phyloP scores from a whole-genome alignment of 1,284 basidiomycete genomes.

The Rhodotorula sp. region DNA sequence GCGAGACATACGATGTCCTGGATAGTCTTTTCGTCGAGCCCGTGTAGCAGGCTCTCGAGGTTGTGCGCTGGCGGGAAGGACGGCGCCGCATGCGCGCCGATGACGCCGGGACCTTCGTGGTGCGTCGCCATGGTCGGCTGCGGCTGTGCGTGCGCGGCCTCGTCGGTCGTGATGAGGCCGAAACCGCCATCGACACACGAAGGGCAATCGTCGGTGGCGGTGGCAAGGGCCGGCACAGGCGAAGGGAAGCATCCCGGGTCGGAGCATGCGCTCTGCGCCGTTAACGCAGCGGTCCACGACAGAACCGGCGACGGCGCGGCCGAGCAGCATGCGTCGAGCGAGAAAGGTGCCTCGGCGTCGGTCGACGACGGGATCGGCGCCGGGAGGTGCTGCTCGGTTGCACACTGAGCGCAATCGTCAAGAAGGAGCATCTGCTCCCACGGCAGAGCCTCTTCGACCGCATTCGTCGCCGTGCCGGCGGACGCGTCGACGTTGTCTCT shows the following conservation, averaged over 20 bases:
- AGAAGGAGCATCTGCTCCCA: constrained; percentile 13
- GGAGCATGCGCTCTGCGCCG: background rate
- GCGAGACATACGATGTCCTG: constrained; percentile 36
- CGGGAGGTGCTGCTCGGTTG: background rate
- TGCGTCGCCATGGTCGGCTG: background rate
- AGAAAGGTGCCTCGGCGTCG: background rate
- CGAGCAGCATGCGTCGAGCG: constrained; percentile 8
- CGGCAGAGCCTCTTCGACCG: background rate
- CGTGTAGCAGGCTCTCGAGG: constrained; percentile 19
- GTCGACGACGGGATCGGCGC: background rate
- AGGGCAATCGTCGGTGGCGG: constrained; percentile 3
- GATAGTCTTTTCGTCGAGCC: constrained; percentile 34
- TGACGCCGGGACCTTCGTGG: background rate
- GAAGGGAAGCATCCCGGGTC: background rate
- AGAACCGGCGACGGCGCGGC: background rate
- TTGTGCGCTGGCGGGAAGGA: background rate
- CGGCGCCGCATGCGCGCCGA: background rate
- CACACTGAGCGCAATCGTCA: constrained; percentile 22
- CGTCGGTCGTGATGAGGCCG: background rate
- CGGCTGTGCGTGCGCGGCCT: background rate
- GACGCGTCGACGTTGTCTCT: background rate
- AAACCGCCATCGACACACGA: background rate
- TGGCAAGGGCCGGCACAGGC: background rate
- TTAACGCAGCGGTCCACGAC: background rate
- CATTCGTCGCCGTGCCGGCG: background rate